Evolutionary conservation across 2,329 filamentous ascomycete species (phyloP), one percentile per base, ranked within the genome.

Genomic region (Fusarium algeriense): DNA sequence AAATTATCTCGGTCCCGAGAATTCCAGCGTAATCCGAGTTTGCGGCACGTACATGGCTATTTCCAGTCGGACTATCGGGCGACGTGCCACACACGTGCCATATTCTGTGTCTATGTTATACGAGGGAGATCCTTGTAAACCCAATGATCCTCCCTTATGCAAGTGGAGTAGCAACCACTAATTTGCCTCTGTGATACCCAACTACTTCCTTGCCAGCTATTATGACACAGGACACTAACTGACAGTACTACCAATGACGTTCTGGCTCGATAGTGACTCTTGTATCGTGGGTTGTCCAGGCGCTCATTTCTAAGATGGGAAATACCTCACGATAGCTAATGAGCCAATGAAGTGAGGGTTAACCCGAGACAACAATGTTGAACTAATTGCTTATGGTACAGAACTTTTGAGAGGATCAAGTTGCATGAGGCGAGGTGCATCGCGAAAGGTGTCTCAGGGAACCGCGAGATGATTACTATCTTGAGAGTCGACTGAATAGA

Each of bases 401-500:
- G 57, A 3, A n/a, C 57, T 54, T 64, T 62, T 53, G 40, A 14
- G 14, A 62, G 60, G 60, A 64, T 62, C 35, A 7, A 17, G 15
- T 12, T 54, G 60, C 60, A 62, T 35, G 60, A 14, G 38, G 60
- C 38, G 32, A 62, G 38, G 54, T 62, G n/a, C 38, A 45, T n/a
- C 3, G 8, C 15, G 23, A 23, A 8, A 28, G 9, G 14, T 35
- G 20, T 32, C 28, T n/a, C 11, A 4, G 30, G 4, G 11, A 6
- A 43, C 14, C 11, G 15, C 23, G 15, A 20, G 15, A 23, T 15
- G 26, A 8, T n/a, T 15, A 23, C n/a, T 20, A 10, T 23, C 17
- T 41, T 35, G 11, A 11, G 26, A 12, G 3, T 48, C n/a, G 30
- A 23, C 12, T 6, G 2, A 19, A 6, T 6, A 3, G 12, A 10